Base-by-base conservation (phyloP, 2,329 filamentous ascomycete species). In the Botrytis pseudocinerea region DNA sequence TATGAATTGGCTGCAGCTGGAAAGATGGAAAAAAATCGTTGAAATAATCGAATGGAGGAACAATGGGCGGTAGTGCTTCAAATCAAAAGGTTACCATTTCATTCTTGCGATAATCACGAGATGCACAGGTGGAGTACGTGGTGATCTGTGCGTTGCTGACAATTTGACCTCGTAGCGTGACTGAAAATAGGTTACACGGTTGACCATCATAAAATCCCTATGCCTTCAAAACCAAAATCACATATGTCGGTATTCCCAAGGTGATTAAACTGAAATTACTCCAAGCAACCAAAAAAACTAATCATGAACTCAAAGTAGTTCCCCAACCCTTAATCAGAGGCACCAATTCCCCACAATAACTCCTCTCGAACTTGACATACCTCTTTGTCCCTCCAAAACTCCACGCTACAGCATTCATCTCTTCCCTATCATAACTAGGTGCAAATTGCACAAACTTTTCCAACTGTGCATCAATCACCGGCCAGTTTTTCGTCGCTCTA, bases 301-400 rank as follows among this genome's bases (percentile, higher is more conserved):
- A 46, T 54, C 32, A 66, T 5, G 46, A 66, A 66, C 64, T 66
- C 16, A 66, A 40, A 51, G 64, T 66, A n/a, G 64, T 66, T 6
- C 64, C 64, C 64, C 70, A 72, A 2, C 38, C 54, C 38, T 54
- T 61, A 48, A 71, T 63, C 6, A 73, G 20, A 16, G 66, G 68
- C 22, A 64, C 44, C 35, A 71, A 32, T 35, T 71, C 48, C 22
- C 72, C 72, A 59, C 57, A 70, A 60, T 73, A 71, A 54, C 72
- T 73, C 46, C 68, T 46, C 48, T 73, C 72, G 4, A 48, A 70
- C 48, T 73, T 73, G 25, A 71, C 18, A 70, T 73, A 73, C 42
- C 25, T 73, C 57, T 70, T 63, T 1, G 35, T 35, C 35, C 68
- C 72, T n/a, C 68, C 68, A 46, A 62, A 73, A 28, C 51, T 62